phyloP scores from a whole-genome alignment of 495 filamentous ascomycete genomes.

The Penicillium parvum region DNA sequence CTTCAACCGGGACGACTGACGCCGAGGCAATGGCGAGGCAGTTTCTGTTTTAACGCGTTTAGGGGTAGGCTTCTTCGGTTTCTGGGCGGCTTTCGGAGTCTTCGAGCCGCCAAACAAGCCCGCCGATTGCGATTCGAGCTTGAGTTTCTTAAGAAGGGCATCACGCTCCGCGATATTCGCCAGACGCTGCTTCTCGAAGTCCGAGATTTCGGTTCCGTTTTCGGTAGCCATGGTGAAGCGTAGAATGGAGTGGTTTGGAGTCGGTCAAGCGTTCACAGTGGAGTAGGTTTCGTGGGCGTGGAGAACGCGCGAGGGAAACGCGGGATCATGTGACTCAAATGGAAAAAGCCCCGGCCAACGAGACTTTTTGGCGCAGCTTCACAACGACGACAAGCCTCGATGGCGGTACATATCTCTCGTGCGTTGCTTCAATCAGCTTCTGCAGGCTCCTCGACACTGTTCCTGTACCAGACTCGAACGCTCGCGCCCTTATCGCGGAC shows the following conservation, averaged over 20 bases:
- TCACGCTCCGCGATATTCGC: slow-evolving; percentile 72
- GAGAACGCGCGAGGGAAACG: slow-evolving; percentile 10
- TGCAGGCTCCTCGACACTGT: slow-evolving; percentile 44
- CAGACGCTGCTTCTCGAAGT: slow-evolving; percentile 66
- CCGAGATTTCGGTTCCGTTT: slow-evolving; percentile 43
- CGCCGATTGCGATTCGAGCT: slow-evolving; percentile 48
- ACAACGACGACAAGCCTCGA: slow-evolving; percentile 5
- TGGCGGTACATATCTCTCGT: slow-evolving; percentile 22
- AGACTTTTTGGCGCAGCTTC: background rate
- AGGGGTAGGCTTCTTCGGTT: slow-evolving; percentile 43
- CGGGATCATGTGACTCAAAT: slow-evolving; percentile 21
- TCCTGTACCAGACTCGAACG: slow-evolving; percentile 70
- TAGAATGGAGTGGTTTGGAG: too few species aligned
- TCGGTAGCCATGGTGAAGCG: slow-evolving; percentile 4
- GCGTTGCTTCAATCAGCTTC: slow-evolving; percentile 18
- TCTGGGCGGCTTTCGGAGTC: slow-evolving; percentile 20
- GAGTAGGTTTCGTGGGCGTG: too few species aligned
- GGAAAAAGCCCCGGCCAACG: slow-evolving; percentile 1
- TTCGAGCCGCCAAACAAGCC: slow-evolving; percentile 45
- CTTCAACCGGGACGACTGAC: slow-evolving; percentile 62
- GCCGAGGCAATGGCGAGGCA: slow-evolving; percentile 45
- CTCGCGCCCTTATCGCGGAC: slow-evolving; percentile 29
- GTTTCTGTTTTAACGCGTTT: slow-evolving; percentile 48
- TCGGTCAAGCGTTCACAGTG: too few species aligned
- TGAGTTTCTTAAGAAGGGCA: slow-evolving; percentile 57